phyloP scores from a whole-genome alignment of 495 filamentous ascomycete genomes.

The Chlorociboria aeruginascens region DNA sequence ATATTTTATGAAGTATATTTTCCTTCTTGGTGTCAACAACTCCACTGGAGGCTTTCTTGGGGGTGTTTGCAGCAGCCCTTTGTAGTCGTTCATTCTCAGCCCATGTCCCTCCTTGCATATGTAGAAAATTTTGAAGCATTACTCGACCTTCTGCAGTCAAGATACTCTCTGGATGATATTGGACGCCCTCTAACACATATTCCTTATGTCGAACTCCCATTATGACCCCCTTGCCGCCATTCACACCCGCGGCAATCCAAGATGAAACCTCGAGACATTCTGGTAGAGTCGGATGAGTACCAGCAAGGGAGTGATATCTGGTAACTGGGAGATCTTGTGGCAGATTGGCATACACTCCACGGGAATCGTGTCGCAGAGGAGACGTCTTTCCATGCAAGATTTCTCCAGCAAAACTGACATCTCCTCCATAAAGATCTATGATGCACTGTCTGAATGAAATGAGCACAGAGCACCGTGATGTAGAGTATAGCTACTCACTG shows the following conservation, averaged over 20 bases:
- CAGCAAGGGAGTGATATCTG: constrained; percentile 91
- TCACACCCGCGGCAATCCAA: constrained; percentile 57
- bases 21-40: constrained; percentile 42
- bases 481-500: constrained; percentile 42
- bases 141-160: constrained; percentile 74
- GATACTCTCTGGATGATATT: constrained; percentile 97
- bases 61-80: constrained; percentile 24
- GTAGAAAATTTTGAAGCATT: constrained; percentile 89
- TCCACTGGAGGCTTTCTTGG: constrained; percentile 17
- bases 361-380: constrained; percentile 71
- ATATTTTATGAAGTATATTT: constrained; percentile 87
- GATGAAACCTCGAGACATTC: constrained; percentile 81
- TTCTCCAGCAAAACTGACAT: constrained; percentile 86
- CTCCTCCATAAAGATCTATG: constrained; percentile 79
- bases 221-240: constrained; percentile 68
- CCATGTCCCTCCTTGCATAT: constrained; percentile 83
- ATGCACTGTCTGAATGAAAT: constrained; percentile 64
- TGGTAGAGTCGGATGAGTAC: constrained; percentile 81
- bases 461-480: not conserved
- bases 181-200: constrained; percentile 80
- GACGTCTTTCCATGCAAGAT: constrained; percentile 97
- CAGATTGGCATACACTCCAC: constrained; percentile 74
- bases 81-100: constrained; percentile 52
- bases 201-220: constrained; percentile 96
- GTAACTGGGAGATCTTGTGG: constrained; percentile 75